Evolutionary conservation across 441 rosid genomes (phyloP).

Genomic region (Melastoma candidum): DNA sequence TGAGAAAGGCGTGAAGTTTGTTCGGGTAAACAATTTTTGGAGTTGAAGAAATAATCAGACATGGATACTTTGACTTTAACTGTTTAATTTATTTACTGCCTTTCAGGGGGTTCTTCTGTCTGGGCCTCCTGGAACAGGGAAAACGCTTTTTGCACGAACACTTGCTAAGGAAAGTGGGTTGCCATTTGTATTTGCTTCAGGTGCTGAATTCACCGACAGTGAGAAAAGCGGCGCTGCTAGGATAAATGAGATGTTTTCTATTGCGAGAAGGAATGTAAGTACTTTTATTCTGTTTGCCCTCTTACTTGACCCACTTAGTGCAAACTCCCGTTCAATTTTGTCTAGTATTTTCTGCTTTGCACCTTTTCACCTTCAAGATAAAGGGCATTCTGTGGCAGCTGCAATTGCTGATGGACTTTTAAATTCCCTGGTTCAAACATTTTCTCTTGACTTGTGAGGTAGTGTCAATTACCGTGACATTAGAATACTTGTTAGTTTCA

Average conservation of each 20-base stretch:
- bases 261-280: slow-evolving; percentile 89
- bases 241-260: slow-evolving; percentile 88
- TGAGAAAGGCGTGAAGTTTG: slow-evolving; percentile 76
- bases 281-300: not conserved
- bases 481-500: too few relatives aligned
- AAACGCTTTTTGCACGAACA: slow-evolving; percentile 94
- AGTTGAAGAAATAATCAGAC: not conserved
- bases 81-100: slow-evolving; percentile 9
- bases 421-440: too few relatives aligned
- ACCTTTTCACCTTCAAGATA: too few relatives aligned
- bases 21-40: slow-evolving; percentile 53
- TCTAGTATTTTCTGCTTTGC: too few relatives aligned
- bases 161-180: slow-evolving; percentile 93
- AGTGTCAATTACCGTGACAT: too few relatives aligned
- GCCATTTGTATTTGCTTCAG: slow-evolving; percentile 96
- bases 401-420: too few relatives aligned
- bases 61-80: not conserved
- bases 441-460: too few relatives aligned
- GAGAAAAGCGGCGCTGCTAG: slow-evolving; percentile 88
- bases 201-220: slow-evolving; percentile 92
- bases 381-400: too few relatives aligned
- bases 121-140: slow-evolving; percentile 99
- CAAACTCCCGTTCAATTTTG: too few relatives aligned
- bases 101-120: slow-evolving; percentile 92
- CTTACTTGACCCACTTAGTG: not conserved